phyloP scores from a whole-genome alignment of 352 stramenopile species.

The Pythium utonaiense region DNA sequence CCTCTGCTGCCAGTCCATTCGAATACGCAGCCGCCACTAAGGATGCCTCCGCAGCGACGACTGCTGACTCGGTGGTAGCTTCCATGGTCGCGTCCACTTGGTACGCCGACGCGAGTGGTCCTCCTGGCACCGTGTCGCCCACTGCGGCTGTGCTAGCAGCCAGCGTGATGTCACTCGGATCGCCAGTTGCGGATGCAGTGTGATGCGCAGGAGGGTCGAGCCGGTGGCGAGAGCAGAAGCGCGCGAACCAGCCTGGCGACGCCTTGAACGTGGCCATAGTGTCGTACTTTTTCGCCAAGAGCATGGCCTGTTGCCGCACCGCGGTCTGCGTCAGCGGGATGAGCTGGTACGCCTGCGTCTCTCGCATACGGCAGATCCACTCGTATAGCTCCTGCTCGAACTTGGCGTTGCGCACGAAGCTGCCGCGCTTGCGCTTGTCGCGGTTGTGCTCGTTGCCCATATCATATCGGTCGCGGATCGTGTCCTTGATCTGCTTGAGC shows the following conservation, averaged over 20 bases:
- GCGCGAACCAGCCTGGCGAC: slow-evolving; percentile 82
- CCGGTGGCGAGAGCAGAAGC: slow-evolving; percentile 83
- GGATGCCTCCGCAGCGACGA: neutral
- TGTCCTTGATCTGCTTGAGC: slow-evolving; percentile 87
- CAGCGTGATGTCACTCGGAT: slow-evolving; percentile 17
- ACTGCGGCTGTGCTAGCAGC: slow-evolving; percentile 19
- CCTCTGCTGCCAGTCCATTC: neutral
- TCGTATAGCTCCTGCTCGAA: slow-evolving; percentile 86
- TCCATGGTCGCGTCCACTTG: slow-evolving; percentile 19
- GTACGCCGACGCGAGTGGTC: slow-evolving; percentile 24
- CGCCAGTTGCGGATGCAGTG: neutral
- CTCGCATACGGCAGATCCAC: slow-evolving; percentile 83
- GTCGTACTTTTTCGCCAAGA: slow-evolving; percentile 83
- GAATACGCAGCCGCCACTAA: neutral
- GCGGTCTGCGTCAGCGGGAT: slow-evolving; percentile 82
- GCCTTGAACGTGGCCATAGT: slow-evolving; percentile 84
- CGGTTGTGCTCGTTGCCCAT: slow-evolving; percentile 84
- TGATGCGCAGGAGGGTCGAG: slow-evolving; percentile 59
- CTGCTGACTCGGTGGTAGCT: neutral
- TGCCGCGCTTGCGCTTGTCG: slow-evolving; percentile 83
- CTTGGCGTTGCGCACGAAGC: slow-evolving; percentile 76
- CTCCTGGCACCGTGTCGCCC: slow-evolving; percentile 26
- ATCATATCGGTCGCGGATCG: slow-evolving; percentile 75
- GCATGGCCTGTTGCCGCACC: slow-evolving; percentile 80
- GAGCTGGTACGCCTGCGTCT: slow-evolving; percentile 78